These are phyloP conservation scores for Aspergillus viridinutans DNA, from an alignment of 2,329 filamentous ascomycete genomes.

Conservation along the genomic window DNA sequence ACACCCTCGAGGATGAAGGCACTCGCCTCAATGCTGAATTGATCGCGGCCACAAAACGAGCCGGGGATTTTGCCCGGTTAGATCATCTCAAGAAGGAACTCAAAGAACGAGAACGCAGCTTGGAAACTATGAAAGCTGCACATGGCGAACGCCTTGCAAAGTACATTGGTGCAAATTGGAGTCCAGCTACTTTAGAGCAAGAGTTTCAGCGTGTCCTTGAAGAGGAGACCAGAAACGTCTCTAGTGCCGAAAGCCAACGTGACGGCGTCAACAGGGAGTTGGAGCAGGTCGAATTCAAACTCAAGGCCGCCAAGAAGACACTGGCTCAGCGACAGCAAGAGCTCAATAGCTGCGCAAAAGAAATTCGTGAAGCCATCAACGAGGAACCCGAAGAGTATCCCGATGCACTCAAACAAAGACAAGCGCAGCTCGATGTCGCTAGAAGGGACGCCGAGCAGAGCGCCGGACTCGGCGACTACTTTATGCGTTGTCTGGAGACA, in stretches of 20 bases:
- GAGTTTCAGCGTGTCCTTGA: slow-evolving; percentile 64
- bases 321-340: slow-evolving; percentile 62
- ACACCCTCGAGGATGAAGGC: slow-evolving; percentile 66
- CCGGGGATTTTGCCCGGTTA: slow-evolving; percentile 76
- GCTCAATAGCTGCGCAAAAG: slow-evolving; percentile 56
- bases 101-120: slow-evolving; percentile 65
- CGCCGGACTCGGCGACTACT: slow-evolving; percentile 67
- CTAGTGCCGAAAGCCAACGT: slow-evolving; percentile 64
- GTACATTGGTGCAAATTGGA: slow-evolving; percentile 64
- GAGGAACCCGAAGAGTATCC: slow-evolving; percentile 49
- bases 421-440: slow-evolving; percentile 48
- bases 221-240: slow-evolving; percentile 54
- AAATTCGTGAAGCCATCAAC: slow-evolving; percentile 58
- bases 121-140: slow-evolving; percentile 72
- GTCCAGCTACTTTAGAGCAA: slow-evolving; percentile 63
- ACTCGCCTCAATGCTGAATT: slow-evolving; percentile 74
- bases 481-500: slow-evolving; percentile 61
- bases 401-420: slow-evolving; percentile 49
- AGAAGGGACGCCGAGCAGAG: slow-evolving; percentile 64
- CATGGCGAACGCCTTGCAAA: slow-evolving; percentile 67
- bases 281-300: slow-evolving; percentile 69
- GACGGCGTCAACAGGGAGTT: slow-evolving; percentile 69
- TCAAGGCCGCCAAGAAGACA: slow-evolving; percentile 62
- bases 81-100: slow-evolving; percentile 79
- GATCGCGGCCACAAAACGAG: slow-evolving; percentile 73